Conservation (phyloP, 352 stramenopile genomes). For the Phytophthora pluvialis region DNA sequence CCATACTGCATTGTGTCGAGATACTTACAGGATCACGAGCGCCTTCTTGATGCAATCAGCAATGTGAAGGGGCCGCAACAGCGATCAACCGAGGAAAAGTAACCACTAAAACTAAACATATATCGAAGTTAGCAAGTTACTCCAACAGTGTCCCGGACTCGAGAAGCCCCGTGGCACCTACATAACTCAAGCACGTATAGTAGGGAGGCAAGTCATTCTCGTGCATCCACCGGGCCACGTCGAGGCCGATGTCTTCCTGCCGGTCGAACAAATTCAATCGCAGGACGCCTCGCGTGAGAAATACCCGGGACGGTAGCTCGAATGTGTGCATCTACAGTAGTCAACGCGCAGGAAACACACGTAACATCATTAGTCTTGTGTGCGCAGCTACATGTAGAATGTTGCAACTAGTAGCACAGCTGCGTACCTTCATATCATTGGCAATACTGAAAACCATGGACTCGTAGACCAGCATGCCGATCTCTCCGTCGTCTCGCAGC, state of each 20-base stretch:
- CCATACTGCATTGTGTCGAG: constrained; percentile 40
- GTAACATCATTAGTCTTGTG: too few relatives aligned
- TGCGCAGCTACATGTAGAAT: too few relatives aligned
- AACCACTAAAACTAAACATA: constrained; percentile 34
- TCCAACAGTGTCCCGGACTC: constrained; percentile 16
- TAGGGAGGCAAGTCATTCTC: constrained; percentile 61
- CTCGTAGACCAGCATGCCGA: constrained; percentile 46
- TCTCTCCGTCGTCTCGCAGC: constrained; percentile 24
- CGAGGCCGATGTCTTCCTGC: constrained; percentile 58
- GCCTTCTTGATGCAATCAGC: constrained; percentile 9
- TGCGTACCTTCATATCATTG: constrained; percentile 72
- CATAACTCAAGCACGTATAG: constrained; percentile 84
- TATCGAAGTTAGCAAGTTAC: constrained; percentile 17
- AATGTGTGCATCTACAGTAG: constrained; percentile 72
- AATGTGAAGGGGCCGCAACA: constrained; percentile 10
- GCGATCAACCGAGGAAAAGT: constrained; percentile 9
- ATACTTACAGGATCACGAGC: background rate
- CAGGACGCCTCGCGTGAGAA: constrained; percentile 55
- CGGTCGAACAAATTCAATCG: constrained; percentile 65
- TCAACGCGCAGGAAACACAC: too few relatives aligned
- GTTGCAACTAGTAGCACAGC: too few relatives aligned
- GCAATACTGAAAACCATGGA: constrained; percentile 58
- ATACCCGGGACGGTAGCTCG: constrained; percentile 49
- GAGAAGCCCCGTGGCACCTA: constrained; percentile 49
- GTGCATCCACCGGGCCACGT: constrained; percentile 58